These are phyloP conservation scores for Ophiosphaerella herpotricha DNA, from an alignment of 2,329 filamentous ascomycete species.

Conservation along the genomic window DNA sequence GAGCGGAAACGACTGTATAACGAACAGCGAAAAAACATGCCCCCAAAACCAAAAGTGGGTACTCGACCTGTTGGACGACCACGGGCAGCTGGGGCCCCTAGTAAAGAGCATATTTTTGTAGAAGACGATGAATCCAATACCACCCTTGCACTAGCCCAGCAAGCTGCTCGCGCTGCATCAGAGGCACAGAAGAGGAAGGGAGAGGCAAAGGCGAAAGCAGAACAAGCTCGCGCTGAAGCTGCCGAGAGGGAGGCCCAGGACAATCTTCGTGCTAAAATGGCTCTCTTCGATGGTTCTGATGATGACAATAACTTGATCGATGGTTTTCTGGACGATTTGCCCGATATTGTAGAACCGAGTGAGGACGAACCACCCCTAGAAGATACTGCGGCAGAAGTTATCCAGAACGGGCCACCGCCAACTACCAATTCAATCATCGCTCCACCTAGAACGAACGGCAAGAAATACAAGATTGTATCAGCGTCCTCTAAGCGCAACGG, in stretches of 20 bases:
- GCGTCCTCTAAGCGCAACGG: slow-evolving; percentile 25
- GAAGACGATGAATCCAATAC: slow-evolving; percentile 35
- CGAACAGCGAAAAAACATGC: slow-evolving; percentile 33
- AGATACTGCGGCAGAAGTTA: slow-evolving; percentile 4
- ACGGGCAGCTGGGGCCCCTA: slow-evolving; percentile 25
- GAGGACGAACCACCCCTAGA: slow-evolving; percentile 9
- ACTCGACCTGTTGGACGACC: slow-evolving; percentile 32
- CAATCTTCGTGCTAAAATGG: slow-evolving; percentile 43
- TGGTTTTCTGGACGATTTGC: slow-evolving; percentile 32
- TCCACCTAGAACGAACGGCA: slow-evolving; percentile 34
- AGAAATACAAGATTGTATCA: slow-evolving; percentile 43
- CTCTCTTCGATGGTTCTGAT: slow-evolving; percentile 37
- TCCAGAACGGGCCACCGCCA: slow-evolving; percentile 19
- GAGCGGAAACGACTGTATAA: slow-evolving; percentile 27
- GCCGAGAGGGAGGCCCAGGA: slow-evolving; percentile 40
- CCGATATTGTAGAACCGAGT: slow-evolving; percentile 22
- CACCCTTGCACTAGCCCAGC: slow-evolving; percentile 29
- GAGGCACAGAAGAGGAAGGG: slow-evolving; percentile 30
- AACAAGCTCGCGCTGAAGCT: slow-evolving; percentile 21
- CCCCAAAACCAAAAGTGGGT: slow-evolving; percentile 25
- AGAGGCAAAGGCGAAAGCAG: slow-evolving; percentile 24
- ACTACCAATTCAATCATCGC: slow-evolving; percentile 35
- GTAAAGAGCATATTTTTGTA: slow-evolving; percentile 33
- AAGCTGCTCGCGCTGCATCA: slow-evolving; percentile 29
- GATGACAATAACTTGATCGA: slow-evolving; percentile 30